Evolutionary conservation across 768 basidiomycete species (phyloP).

Genomic region (Fistulinella prunicolor): DNA sequence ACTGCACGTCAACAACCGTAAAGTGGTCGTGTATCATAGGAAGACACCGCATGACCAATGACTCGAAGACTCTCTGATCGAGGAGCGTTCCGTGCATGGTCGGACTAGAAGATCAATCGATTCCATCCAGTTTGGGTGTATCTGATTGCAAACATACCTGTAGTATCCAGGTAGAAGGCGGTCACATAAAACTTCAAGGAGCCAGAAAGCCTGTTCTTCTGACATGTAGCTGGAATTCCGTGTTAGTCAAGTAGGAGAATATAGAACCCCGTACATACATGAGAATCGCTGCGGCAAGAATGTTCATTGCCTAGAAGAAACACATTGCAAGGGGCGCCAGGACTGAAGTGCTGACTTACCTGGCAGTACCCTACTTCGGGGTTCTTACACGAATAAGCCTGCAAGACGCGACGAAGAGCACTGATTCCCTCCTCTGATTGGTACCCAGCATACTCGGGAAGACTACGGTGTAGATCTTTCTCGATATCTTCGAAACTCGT

Average conservation of each 20-base stretch:
- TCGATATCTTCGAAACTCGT: slow-evolving; percentile 98
- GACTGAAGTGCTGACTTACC: slow-evolving; percentile 36
- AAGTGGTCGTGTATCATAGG: slow-evolving; percentile 96
- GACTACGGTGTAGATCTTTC: slow-evolving; percentile 93
- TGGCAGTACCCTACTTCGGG: slow-evolving; percentile 96
- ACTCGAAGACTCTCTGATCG: slow-evolving; percentile 98
- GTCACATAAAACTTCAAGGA: slow-evolving; percentile 92
- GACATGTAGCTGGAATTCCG: slow-evolving; percentile 80
- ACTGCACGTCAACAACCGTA: slow-evolving; percentile 85
- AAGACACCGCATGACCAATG: slow-evolving; percentile 82
- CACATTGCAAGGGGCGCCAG: background rate
- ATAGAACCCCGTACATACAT: slow-evolving; percentile 51
- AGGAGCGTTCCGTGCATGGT: slow-evolving; percentile 99
- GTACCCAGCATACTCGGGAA: slow-evolving; percentile 97
- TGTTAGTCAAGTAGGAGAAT: slow-evolving; percentile 7
- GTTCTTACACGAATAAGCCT: slow-evolving; percentile 94
- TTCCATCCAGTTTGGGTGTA: background rate
- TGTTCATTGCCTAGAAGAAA: slow-evolving; percentile 84
- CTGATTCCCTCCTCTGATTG: slow-evolving; percentile 85
- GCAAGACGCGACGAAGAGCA: slow-evolving; percentile 83
- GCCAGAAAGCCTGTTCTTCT: slow-evolving; percentile 98
- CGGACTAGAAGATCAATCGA: slow-evolving; percentile 49
- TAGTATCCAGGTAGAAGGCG: slow-evolving; percentile 97
- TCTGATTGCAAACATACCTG: slow-evolving; percentile 49
- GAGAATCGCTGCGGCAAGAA: slow-evolving; percentile 90